Evolutionary conservation across 2,329 filamentous ascomycete genomes (phyloP), one percentile per base, ranked within the genome.

Genomic region (Biscogniauxia mediterranea): DNA sequence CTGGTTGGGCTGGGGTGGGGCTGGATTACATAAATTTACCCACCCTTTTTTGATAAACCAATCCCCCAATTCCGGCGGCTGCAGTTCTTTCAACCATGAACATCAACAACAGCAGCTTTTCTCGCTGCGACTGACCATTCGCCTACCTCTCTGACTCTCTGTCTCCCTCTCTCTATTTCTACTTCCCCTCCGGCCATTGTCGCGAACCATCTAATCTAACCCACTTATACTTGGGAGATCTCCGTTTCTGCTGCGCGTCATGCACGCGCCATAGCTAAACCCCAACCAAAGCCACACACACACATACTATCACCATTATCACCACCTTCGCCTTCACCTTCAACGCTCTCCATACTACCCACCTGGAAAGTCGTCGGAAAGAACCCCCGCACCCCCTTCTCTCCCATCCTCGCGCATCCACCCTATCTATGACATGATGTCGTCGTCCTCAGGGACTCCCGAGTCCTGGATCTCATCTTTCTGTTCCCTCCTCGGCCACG

Each of bases 401-500:
- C 17, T 25, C 56, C 54, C 38, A 26, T 17, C 28, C 15, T 46
- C 28, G 55, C 60, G 46, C 56, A 25, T 28, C 20, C 7, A n/a
- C 28, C 9, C 42, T 23, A 38, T 65, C 42, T 23, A 38, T 65
- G 64, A 25, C 69, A 78, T 59, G 57, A 87, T 87, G 85, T 87
- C 85, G 69, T 83, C 83, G 58, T 85, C 85, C 56, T 87, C 85
- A 58, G 84, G 83, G 58, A 78, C 82, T 28, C 84, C 84, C 64
- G 95, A 99, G 81, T 96, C 93, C 59, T 99, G 95, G 95, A 98
- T 99, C 80, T 90, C 92, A 66, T 96, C 93, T 61, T 99, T 97
- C 77, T 99, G 95, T 82, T 93, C 92, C 49, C 83, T 98, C 53
- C 85, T 98, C 63, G 95, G 95, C 64, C 95, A 99, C 76, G 95